phyloP scores from a whole-genome alignment of 2,329 filamentous ascomycete species.

The Torrubiella hemipterigena region DNA sequence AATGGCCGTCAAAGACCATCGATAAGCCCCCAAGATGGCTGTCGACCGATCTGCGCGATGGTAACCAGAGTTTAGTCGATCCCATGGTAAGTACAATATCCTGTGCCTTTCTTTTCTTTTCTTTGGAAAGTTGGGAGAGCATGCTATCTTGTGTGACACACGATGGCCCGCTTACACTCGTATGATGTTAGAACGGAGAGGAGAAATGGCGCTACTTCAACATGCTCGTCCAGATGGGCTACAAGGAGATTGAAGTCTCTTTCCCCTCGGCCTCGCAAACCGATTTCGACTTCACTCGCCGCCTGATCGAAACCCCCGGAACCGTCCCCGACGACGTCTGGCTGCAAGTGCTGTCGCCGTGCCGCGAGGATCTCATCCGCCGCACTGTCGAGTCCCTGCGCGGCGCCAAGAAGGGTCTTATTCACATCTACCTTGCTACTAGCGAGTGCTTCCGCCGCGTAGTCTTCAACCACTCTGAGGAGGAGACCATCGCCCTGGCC shows the following conservation, averaged over 20 bases:
- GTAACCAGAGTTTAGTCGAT: constrained; percentile 85
- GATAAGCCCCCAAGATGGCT: constrained; percentile 85
- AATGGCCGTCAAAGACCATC: constrained; percentile 77
- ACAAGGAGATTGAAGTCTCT: constrained; percentile 95
- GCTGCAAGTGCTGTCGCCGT: constrained; percentile 86
- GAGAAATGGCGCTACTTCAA: constrained; percentile 95
- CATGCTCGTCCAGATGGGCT: constrained; percentile 84
- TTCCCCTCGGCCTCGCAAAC: constrained; percentile 92
- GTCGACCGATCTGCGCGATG: constrained; percentile 71
- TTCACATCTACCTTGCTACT: constrained; percentile 93
- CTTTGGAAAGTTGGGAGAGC: constrained; percentile 5
- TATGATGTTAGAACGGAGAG: constrained; percentile 58
- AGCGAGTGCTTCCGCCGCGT: constrained; percentile 90
- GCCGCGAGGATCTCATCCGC: constrained; percentile 79
- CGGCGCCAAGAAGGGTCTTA: constrained; percentile 84
- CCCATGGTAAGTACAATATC: constrained; percentile 59
- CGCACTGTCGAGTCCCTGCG: constrained; percentile 80
- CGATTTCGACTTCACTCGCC: constrained; percentile 89
- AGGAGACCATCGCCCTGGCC: constrained; percentile 70
- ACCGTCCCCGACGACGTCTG: constrained; percentile 79
- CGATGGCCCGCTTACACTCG: too few species aligned
- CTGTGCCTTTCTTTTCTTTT: not conserved
- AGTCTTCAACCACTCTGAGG: constrained; percentile 78
- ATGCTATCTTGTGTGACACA: too few species aligned
- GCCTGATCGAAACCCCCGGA: constrained; percentile 74